These are phyloP conservation scores for Chytriomyces sp. DNA, from an alignment of 192 early-diverging fungal genomes.

Conservation along the genomic window DNA sequence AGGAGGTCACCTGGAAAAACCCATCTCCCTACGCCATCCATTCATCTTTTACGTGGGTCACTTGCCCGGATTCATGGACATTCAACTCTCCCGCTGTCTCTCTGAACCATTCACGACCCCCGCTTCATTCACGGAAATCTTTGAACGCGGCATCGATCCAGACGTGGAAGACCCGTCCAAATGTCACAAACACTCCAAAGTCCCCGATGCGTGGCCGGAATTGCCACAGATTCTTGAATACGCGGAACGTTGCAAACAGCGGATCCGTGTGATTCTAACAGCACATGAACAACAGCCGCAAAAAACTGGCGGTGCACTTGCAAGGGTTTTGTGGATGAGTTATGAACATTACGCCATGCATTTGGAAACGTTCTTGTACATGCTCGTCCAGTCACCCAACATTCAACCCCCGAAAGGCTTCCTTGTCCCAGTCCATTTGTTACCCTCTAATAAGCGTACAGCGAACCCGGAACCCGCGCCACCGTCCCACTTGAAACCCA, in stretches of 20 bases:
- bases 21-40: slow-evolving; percentile 86
- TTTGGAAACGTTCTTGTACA: slow-evolving; percentile 88
- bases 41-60: slow-evolving; percentile 93
- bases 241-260: slow-evolving; percentile 62
- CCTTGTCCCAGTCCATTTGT: slow-evolving; percentile 20
- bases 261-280: slow-evolving; percentile 55
- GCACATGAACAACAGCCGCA: slow-evolving; percentile 26
- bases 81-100: slow-evolving; percentile 45
- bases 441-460: slow-evolving; percentile 18
- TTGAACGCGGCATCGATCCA: slow-evolving; percentile 96
- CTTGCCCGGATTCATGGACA: slow-evolving; percentile 53
- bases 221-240: slow-evolving; percentile 71
- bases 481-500: not conserved
- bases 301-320: slow-evolving; percentile 44
- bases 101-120: slow-evolving; percentile 34
- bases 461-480: slow-evolving; percentile 5
- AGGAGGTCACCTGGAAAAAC: slow-evolving; percentile 56
- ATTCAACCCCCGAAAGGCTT: slow-evolving; percentile 55
- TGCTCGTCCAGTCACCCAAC: slow-evolving; percentile 76
- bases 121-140: slow-evolving; percentile 44
- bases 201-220: slow-evolving; percentile 72
- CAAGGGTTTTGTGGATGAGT: slow-evolving; percentile 80
- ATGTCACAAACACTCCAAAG: slow-evolving; percentile 79
- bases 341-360: slow-evolving; percentile 97
- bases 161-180: slow-evolving; percentile 50